Percentiles rank a stretch among this genome's conserved stretches.
These are phyloP conservation scores for Rhizomucor pusillus DNA, from an alignment of 371 early-diverging fungal genomes.

Conservation along the genomic window DNA sequence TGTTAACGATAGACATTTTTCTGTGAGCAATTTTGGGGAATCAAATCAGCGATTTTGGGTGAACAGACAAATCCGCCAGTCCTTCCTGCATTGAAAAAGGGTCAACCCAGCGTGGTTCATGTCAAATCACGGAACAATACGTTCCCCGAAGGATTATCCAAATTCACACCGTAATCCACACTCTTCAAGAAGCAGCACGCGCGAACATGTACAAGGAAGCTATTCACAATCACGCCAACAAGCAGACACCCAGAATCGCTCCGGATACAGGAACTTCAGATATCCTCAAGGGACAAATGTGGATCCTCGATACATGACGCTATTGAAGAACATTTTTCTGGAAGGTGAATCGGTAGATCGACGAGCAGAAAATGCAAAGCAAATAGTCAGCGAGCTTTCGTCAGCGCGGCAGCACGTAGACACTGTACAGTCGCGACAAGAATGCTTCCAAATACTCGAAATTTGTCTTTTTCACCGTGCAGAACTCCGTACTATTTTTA, in stretches of 20 bases:
- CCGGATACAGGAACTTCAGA: not conserved
- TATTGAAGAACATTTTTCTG: constrained; percentile 22
- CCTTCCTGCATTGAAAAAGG: too few relatives aligned
- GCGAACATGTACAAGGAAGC: too few relatives aligned
- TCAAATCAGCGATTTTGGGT: too few relatives aligned
- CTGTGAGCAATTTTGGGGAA: too few relatives aligned
- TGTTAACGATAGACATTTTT: too few relatives aligned
- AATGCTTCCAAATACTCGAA: constrained; percentile 35
- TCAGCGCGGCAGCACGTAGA: constrained; percentile 24
- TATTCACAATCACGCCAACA: not conserved
- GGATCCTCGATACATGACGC: constrained; percentile 25
- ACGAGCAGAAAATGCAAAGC: constrained; percentile 21
- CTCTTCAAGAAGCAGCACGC: too few relatives aligned
- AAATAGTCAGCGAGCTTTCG: constrained; percentile 25
- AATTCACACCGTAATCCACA: too few relatives aligned
- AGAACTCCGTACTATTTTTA: constrained; percentile 24
- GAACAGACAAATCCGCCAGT: too few relatives aligned
- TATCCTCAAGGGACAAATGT: not conserved
- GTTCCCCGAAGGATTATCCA: too few relatives aligned
- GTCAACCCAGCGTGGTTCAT: too few relatives aligned
- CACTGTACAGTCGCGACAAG: constrained; percentile 28
- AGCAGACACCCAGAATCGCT: too few relatives aligned
- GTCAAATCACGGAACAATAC: too few relatives aligned
- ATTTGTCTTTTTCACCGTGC: constrained; percentile 21
- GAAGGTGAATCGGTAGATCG: constrained; percentile 32